Evolutionary conservation across 768 basidiomycete genomes (phyloP).

Genomic region (Mycena sanguinolenta): DNA sequence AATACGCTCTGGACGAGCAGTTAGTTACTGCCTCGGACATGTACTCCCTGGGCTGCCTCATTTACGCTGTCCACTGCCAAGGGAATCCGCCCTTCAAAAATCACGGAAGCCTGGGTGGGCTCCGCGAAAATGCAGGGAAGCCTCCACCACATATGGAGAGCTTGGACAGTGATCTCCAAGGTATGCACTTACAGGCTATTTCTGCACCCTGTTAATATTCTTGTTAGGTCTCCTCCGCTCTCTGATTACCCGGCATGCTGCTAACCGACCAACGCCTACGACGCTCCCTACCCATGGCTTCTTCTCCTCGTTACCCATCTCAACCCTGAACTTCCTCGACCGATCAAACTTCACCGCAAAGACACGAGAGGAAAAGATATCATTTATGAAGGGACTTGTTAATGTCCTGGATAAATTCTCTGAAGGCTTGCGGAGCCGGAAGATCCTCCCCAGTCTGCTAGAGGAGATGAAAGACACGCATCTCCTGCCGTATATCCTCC

Average conservation of each 20-base stretch:
- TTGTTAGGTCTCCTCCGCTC: conserved; percentile 80
- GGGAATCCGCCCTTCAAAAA: conserved; percentile 90
- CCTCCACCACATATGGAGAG: conserved; percentile 72
- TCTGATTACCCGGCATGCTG: conserved; percentile 84
- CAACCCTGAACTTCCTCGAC: conserved; percentile 95
- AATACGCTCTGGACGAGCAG: conserved; percentile 93
- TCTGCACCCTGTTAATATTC: conserved; percentile 17
- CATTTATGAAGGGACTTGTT: conserved; percentile 93
- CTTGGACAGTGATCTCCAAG: conserved; percentile 81
- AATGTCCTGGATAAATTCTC: conserved; percentile 87
- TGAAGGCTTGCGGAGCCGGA: conserved; percentile 86
- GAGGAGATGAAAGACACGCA: conserved; percentile 99
- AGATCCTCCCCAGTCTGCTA: conserved; percentile 91
- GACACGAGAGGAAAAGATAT: conserved; percentile 94
- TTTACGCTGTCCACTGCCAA: conserved; percentile 93
- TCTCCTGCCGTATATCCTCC: conserved; percentile 93
- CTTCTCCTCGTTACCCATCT: conserved; percentile 96
- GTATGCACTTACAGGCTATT: conserved; percentile 49
- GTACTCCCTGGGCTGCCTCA: conserved; percentile 91
- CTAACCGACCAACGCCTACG: conserved; percentile 79
- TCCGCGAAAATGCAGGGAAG: conserved; percentile 79
- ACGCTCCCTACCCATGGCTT: conserved; percentile 88
- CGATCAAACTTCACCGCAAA: conserved; percentile 96
- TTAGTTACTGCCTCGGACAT: conserved; percentile 92
- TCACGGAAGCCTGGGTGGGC: conserved; percentile 77